Base-by-base conservation (phyloP, 192 early-diverging fungal species). In the Geranomyces variabilis region DNA sequence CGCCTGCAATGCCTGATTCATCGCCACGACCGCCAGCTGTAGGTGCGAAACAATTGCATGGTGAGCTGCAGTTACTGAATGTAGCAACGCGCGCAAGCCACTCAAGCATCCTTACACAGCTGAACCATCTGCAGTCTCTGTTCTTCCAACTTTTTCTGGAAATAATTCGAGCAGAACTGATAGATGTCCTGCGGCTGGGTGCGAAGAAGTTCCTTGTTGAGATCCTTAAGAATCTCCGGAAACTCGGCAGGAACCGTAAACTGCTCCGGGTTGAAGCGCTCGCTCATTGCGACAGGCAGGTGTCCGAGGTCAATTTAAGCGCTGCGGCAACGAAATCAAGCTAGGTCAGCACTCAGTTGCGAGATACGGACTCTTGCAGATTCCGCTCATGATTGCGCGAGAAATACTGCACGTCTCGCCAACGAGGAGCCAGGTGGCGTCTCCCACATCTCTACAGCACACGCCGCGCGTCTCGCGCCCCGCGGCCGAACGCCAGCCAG, bases 81-180 rank as follows among this genome's bases (percentile, higher is more conserved):
- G 36, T 41, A 3, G 3, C 10, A 41, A 10, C 3, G 36, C 36
- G 36, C 36, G 36, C 10, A 53, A 53, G n/a, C n/a, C n/a, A 53
- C 3, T 53, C 24, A 26, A n/a, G n/a, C 21, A 24, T 71, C 44
- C 63, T 19, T 33, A 75, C 80, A 76, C 21, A 77, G 51, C 46
- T 75, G 53, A 66, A 82, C 69, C 0, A 82, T 53, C 45, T 77
- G 67, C 21, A 63, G 58, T 61, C 79, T 56, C 70, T 94, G 92
- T 73, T 95, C 93, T 0, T 86, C 85, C 44, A 98, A 80, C 80
- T 96, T 95, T 36, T 85, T 77, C 76, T 92, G 85, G 77, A 98
- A 98, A 75, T 91, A 94, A 64, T 90, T 85, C 26, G 94, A 91
- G 79, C 94, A 96, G 79, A 94, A 98, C 82, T 94, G 92, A 76